These are phyloP conservation scores for Chaetomiaceae sp. DNA, from an alignment of 2,329 filamentous ascomycete species.

Conservation along the genomic window DNA sequence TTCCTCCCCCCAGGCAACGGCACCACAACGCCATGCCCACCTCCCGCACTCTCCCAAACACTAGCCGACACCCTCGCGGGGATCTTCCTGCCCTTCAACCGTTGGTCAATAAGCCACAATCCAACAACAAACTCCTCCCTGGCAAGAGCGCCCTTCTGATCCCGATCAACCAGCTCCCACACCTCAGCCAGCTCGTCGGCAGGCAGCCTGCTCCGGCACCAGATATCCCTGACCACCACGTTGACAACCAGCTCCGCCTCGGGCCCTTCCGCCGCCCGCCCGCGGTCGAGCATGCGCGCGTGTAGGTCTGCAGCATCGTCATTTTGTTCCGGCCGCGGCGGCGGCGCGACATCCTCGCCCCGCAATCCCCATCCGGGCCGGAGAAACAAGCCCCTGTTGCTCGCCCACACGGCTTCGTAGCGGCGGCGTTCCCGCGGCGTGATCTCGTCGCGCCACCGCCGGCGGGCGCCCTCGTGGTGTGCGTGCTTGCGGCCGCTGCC, in stretches of 20 bases:
- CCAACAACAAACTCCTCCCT: conserved; percentile 76
- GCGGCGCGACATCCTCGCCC: background rate
- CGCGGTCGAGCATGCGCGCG: background rate
- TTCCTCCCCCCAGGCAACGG: conserved; percentile 6
- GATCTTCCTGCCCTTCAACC: conserved; percentile 73
- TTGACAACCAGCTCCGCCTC: conserved; percentile 55
- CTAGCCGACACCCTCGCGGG: conserved; percentile 66
- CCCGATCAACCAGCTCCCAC: conserved; percentile 67
- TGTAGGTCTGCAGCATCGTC: too few species aligned
- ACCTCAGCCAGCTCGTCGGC: conserved; percentile 66
- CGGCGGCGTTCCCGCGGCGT: conserved; percentile 68
- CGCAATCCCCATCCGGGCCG: conserved; percentile 11
- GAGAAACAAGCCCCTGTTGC: conserved; percentile 61
- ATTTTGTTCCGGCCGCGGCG: too few species aligned
- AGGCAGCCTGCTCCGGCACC: conserved; percentile 64
- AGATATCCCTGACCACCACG: conserved; percentile 70
- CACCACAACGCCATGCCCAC: conserved; percentile 3
- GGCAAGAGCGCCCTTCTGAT: conserved; percentile 50
- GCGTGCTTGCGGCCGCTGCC: conserved; percentile 59
- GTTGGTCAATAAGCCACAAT: conserved; percentile 76
- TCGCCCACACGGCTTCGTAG: conserved; percentile 82
- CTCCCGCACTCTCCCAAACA: conserved; percentile 63
- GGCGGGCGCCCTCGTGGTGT: conserved; percentile 70
- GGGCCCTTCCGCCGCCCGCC: conserved; percentile 13
- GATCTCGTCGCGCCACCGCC: conserved; percentile 71